Evolutionary conservation across 345 rosid genomes (phyloP), one percentile per base, ranked within the genome.

Genomic region (Dipteronia dyeriana): DNA sequence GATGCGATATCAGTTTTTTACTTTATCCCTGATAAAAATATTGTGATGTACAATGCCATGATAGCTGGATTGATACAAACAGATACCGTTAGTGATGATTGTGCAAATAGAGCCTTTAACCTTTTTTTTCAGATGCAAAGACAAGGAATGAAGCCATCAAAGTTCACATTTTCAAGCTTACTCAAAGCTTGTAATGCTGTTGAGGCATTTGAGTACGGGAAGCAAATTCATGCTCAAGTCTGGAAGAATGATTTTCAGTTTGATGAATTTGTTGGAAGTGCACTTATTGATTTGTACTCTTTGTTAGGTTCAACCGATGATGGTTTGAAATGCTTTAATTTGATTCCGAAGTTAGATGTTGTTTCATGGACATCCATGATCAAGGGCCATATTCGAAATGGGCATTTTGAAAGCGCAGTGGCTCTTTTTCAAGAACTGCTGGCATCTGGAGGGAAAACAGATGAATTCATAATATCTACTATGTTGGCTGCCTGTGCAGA

Each of bases 341-440:
- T 81, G 53, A 86, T 85, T 74, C 63, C 85, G 23, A 85, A 73
- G 69, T 70, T 49, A 71, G 90, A 88, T 73, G 77, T 86, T 57
- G 85, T 87, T 66, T 85, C 83, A 4, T 86, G 90, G 91, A 86
- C 90, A 29, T 85, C 91, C 13, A 79, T 86, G 84, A 86, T 88
- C 23, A 81, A 81, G 68, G 82, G 87, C 2, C 54, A 83, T 82
- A 84, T 83, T 65, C 86, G 80, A 57, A 86, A 88, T 62, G 79
- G 85, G 68, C 84, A 86, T 72, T 80, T 80, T 75, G 91, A 79
- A 71, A 65, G 26, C n/a, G 88, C 90, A 16, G 74, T 77, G 79
- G 81, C 79, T 85, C 78, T 88, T 66, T 88, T 88, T 59, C 26
- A 81, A 38, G 82, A 85, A 68, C 83, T 86, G 12, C 75, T 83